Percentiles rank a stretch among this genome's conserved stretches.
phyloP scores from a whole-genome alignment of 1,284 basidiomycete genomes.

The Ceratobasidium sp. region DNA sequence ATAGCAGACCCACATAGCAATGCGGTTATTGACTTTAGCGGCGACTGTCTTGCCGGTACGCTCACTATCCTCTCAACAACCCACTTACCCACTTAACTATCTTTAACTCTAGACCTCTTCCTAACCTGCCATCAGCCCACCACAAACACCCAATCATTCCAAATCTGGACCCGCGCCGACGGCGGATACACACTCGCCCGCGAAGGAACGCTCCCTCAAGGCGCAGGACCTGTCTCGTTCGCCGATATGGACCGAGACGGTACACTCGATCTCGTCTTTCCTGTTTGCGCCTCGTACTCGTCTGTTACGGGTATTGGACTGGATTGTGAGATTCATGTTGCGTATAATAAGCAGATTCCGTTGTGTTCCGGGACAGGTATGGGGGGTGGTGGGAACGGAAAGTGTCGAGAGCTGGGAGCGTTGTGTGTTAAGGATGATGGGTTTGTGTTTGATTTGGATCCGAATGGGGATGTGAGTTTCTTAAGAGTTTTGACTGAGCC shows the following conservation, averaged over 20 bases:
- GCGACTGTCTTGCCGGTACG: constrained; percentile 93
- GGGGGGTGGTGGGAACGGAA: constrained; percentile 65
- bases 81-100: not conserved
- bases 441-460: constrained; percentile 82
- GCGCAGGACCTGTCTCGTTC: constrained; percentile 86
- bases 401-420: constrained; percentile 82
- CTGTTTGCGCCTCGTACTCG: constrained; percentile 83
- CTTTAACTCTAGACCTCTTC: constrained; percentile 78
- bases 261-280: constrained; percentile 95
- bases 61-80: constrained; percentile 20
- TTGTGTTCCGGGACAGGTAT: constrained; percentile 69
- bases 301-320: constrained; percentile 75
- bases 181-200: constrained; percentile 83
- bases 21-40: constrained; percentile 95
- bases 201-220: constrained; percentile 79
- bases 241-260: constrained; percentile 97
- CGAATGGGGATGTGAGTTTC: constrained; percentile 29
- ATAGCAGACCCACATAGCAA: constrained; percentile 93
- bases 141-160: constrained; percentile 72
- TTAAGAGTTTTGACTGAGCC: too few species aligned
- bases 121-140: constrained; percentile 82
- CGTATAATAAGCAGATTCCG: constrained; percentile 92
- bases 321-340: constrained; percentile 89
- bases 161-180: constrained; percentile 87
- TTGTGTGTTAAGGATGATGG: constrained; percentile 86